These are phyloP conservation scores for Flaveria linearis DNA, from an alignment of 129 eudicot genomes.

Conservation along the genomic window DNA sequence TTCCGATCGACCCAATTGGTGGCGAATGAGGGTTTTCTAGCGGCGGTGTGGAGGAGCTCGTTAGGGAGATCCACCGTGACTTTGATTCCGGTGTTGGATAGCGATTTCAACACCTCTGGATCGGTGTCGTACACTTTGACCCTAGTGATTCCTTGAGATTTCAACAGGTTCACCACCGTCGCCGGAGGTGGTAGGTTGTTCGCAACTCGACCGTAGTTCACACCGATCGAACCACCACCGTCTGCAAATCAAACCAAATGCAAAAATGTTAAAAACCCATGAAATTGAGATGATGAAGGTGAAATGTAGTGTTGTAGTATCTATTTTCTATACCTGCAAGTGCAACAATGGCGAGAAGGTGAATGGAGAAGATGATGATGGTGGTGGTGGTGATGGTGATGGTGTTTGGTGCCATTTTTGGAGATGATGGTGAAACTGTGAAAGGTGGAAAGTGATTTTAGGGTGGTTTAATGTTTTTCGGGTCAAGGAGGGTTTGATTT, in stretches of 20 bases:
- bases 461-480: neutral
- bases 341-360: constrained; percentile 33
- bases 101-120: constrained; percentile 65
- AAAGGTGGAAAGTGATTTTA: constrained; percentile 20
- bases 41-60: constrained; percentile 66
- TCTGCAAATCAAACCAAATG: constrained; percentile 42
- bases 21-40: constrained; percentile 62
- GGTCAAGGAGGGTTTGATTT: neutral
- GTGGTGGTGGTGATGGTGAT: too few relatives aligned
- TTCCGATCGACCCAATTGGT: constrained; percentile 60
- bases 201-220: constrained; percentile 83
- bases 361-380: constrained; percentile 6
- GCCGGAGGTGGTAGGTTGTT: constrained; percentile 77
- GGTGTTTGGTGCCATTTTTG: constrained; percentile 35
- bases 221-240: constrained; percentile 73
- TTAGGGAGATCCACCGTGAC: constrained; percentile 84
- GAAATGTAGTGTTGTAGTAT: too few relatives aligned
- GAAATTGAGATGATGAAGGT: too few relatives aligned
- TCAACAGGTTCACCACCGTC: constrained; percentile 60
- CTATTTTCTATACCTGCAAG: constrained; percentile 32
- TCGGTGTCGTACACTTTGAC: constrained; percentile 91
- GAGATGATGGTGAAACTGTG: neutral
- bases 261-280: too few relatives aligned
- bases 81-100: constrained; percentile 61
- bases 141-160: constrained; percentile 62